Evolutionary conservation across 2,329 filamentous ascomycete genomes (phyloP).

Genomic region (Fonsecaea monophora): DNA sequence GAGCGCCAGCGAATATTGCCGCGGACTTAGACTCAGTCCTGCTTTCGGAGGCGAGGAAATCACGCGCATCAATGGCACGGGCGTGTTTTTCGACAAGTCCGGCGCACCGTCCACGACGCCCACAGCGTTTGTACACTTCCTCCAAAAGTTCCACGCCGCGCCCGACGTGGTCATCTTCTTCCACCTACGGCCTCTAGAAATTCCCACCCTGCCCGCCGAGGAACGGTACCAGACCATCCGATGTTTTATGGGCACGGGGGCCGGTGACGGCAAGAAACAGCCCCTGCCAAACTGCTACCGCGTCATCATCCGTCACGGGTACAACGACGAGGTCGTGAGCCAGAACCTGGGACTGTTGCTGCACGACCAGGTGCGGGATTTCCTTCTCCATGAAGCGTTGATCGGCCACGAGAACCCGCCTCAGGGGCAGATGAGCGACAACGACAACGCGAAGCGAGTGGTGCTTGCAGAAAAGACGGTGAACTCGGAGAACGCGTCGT

Average conservation of each 20-base stretch:
- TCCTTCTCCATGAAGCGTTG: conserved; percentile 49
- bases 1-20: conserved; percentile 17
- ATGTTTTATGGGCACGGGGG: conserved; percentile 19
- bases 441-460: neutral
- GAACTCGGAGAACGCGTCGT: neutral
- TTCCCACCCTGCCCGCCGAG: conserved; percentile 61
- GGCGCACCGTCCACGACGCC: conserved; percentile 64
- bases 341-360: conserved; percentile 68
- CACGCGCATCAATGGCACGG: conserved; percentile 63
- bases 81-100: conserved; percentile 80
- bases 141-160: conserved; percentile 71
- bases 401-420: neutral
- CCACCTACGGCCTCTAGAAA: conserved; percentile 69
- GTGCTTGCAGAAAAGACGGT: neutral
- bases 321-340: conserved; percentile 73
- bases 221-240: conserved; percentile 56
- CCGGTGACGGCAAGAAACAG: conserved; percentile 42
- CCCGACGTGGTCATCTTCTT: conserved; percentile 76
- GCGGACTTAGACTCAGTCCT: conserved; percentile 3
- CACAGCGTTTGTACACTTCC: conserved; percentile 73
- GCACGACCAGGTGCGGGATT: conserved; percentile 63
- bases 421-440: neutral
- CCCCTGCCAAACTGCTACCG: conserved; percentile 70
- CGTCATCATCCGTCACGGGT: conserved; percentile 73
- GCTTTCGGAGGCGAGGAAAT: conserved; percentile 49